phyloP scores from a whole-genome alignment of 345 rosid species.

The Eucalyptus cloeziana region DNA sequence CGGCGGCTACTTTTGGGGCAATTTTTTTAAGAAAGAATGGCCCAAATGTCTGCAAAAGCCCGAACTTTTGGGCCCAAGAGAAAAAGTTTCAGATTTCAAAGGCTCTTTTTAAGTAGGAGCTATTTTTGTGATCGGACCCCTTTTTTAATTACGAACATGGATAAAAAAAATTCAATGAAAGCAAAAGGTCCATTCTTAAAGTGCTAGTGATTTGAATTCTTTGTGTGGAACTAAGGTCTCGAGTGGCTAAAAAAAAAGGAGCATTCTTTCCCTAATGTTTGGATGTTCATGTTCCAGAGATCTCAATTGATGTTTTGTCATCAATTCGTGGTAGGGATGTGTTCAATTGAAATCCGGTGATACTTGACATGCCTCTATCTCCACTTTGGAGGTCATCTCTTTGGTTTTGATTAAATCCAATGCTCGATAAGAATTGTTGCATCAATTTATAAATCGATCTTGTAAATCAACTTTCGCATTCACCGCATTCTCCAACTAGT shows the following conservation, averaged over 20 bases:
- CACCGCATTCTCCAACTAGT: background rate
- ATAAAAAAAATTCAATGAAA: background rate
- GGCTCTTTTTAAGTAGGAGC: background rate
- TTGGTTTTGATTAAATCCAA: background rate
- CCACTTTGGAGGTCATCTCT: background rate
- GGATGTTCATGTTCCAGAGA: background rate
- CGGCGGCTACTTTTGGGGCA: background rate
- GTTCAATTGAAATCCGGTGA: background rate
- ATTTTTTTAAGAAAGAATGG: background rate
- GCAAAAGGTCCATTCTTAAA: background rate
- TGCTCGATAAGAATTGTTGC: background rate
- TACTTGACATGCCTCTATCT: slow-evolving; percentile 4
- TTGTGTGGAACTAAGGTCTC: background rate
- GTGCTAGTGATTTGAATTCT: background rate
- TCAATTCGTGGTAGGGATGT: background rate
- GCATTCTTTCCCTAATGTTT: background rate
- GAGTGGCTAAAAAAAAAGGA: background rate
- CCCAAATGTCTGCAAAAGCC: background rate
- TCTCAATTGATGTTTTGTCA: background rate
- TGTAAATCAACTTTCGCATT: background rate
- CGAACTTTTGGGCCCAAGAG: background rate
- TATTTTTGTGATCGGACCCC: background rate
- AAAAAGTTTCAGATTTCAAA: background rate
- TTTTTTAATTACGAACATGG: background rate
- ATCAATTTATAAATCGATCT: background rate